phyloP scores from a whole-genome alignment of 1,284 basidiomycete genomes.

The Irpex sp. region DNA sequence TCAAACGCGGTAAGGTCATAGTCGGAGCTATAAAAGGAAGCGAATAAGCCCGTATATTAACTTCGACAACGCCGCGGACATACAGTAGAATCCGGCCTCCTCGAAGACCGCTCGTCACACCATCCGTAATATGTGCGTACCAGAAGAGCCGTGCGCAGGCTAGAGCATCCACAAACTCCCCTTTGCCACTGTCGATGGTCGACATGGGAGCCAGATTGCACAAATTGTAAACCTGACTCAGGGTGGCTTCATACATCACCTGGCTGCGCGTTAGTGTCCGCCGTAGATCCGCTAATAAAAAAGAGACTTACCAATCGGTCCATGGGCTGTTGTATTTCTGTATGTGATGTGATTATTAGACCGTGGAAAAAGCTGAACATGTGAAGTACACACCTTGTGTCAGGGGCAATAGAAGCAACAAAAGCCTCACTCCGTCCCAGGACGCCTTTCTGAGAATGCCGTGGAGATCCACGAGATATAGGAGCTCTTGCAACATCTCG shows the following conservation, averaged over 20 bases:
- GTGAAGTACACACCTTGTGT: constrained; percentile 57
- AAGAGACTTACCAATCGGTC: constrained; percentile 43
- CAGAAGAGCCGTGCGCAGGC: constrained; percentile 79
- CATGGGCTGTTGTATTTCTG: constrained; percentile 44
- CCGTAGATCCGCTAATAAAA: not conserved
- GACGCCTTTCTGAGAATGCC: constrained; percentile 77
- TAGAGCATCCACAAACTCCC: constrained; percentile 55
- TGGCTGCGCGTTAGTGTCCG: constrained; percentile 11
- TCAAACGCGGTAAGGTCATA: constrained; percentile 73
- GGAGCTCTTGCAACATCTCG: constrained; percentile 67
- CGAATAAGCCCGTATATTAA: not conserved
- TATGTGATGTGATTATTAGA: constrained; percentile 2
- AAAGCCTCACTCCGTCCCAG: constrained; percentile 80
- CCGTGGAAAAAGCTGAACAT: constrained; percentile 11
- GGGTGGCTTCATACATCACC: constrained; percentile 58
- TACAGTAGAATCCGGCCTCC: constrained; percentile 77
- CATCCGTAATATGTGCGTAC: constrained; percentile 82
- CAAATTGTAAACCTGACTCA: constrained; percentile 68
- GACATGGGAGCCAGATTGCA: constrained; percentile 51
- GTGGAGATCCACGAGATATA: constrained; percentile 75
- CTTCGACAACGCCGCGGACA: constrained; percentile 23
- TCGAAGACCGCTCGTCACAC: constrained; percentile 71
- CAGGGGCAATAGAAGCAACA: constrained; percentile 76
- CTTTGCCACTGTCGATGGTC: constrained; percentile 47
- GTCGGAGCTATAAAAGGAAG: constrained; percentile 41